A percentile compares a stretch with the other conserved stretches of the same genome.
Conservation (phyloP, 176 grass and related monocot species). For the Avena atlantica region DNA sequence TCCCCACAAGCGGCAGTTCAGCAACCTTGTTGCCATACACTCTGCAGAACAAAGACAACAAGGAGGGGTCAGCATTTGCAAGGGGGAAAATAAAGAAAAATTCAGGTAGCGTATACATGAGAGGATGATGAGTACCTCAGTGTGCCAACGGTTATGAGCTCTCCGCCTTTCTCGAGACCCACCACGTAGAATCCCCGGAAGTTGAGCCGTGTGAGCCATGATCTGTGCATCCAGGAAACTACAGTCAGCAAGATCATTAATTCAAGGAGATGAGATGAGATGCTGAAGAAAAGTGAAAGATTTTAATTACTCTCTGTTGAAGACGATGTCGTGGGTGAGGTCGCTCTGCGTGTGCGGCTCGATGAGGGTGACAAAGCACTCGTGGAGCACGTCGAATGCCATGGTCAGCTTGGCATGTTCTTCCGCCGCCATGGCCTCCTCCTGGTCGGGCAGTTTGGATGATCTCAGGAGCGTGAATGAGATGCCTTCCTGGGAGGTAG, state of each 20-base stretch:
- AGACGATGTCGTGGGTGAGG: slow-evolving; percentile 57
- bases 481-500: slow-evolving; percentile 33
- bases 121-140: slow-evolving; percentile 43
- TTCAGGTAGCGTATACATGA: background rate
- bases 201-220: slow-evolving; percentile 54
- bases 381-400: slow-evolving; percentile 63
- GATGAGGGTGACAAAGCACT: slow-evolving; percentile 64
- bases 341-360: slow-evolving; percentile 58
- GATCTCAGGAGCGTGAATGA: slow-evolving; percentile 49
- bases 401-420: slow-evolving; percentile 45
- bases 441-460: background rate
- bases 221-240: slow-evolving; percentile 38
- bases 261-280: background rate
- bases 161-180: slow-evolving; percentile 63
- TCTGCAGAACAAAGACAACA: slow-evolving; percentile 35
- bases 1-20: slow-evolving; percentile 71
- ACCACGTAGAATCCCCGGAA: slow-evolving; percentile 72
- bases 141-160: slow-evolving; percentile 55
- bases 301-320: slow-evolving; percentile 59
- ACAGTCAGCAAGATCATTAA: background rate
- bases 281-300: background rate
- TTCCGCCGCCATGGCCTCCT: slow-evolving; percentile 45
- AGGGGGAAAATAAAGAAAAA: background rate
- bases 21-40: slow-evolving; percentile 57
- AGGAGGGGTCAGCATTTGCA: background rate